phyloP scores from a whole-genome alignment of 306 rosid genomes.

The Medicago ruthenica region DNA sequence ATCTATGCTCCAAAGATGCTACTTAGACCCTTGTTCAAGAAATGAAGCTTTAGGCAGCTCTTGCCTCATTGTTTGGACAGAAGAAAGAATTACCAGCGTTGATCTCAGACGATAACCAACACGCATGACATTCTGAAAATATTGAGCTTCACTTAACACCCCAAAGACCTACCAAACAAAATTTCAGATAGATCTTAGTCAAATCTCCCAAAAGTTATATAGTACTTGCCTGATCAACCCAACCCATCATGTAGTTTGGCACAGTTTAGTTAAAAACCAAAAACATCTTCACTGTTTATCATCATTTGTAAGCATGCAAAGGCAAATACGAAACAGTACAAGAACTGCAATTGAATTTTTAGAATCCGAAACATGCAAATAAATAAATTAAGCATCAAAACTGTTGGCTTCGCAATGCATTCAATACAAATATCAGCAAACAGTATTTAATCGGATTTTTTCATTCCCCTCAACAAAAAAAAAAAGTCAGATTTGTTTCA shows the following conservation, averaged over 20 bases:
- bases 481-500: conserved; percentile 36
- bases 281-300: conserved; percentile 19
- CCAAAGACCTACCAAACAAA: conserved; percentile 68
- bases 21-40: conserved; percentile 5
- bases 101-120: conserved; percentile 85
- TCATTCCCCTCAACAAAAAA: no score
- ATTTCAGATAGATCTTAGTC: conserved; percentile 38
- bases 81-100: conserved; percentile 71
- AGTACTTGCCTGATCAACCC: conserved; percentile 22
- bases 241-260: neutral
- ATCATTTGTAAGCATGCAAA: conserved; percentile 7
- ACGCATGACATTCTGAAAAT: conserved; percentile 98
- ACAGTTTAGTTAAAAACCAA: conserved; percentile 22
- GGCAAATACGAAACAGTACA: conserved; percentile 7
- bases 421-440: conserved; percentile 33
- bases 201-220: conserved; percentile 18
- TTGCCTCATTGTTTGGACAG: neutral
- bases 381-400: conserved; percentile 37
- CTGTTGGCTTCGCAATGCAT: conserved; percentile 31
- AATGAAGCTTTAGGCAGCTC: conserved; percentile 17
- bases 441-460: conserved; percentile 33
- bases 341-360: conserved; percentile 27
- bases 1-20: conserved; percentile 9
- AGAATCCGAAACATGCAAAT: conserved; percentile 11
- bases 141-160: conserved; percentile 92